A percentile compares a stretch with the other conserved stretches of the same genome.
phyloP scores from a whole-genome alignment of 345 rosid genomes.

The Isatis tinctoria region DNA sequence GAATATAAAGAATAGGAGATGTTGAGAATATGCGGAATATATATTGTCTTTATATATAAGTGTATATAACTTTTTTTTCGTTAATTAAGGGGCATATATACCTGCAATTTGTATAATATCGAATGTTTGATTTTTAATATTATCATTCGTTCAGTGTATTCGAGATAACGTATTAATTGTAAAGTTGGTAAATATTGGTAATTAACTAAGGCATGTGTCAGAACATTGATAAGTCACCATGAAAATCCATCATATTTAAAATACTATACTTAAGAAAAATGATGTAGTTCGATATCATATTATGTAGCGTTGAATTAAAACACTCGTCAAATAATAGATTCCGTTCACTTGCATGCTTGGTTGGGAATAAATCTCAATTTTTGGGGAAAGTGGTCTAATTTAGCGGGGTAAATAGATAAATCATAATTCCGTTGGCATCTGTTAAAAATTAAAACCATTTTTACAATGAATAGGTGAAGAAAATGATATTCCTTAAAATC shows the following conservation, averaged over 20 bases:
- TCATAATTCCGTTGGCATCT: neutral
- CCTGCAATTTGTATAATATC: too few species aligned
- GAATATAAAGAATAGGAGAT: constrained; percentile 4
- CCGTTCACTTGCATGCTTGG: constrained; percentile 10
- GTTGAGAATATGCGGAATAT: neutral
- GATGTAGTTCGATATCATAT: neutral
- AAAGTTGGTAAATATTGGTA: constrained; percentile 6
- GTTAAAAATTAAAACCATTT: neutral
- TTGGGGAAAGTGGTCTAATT: neutral
- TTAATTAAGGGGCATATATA: too few species aligned
- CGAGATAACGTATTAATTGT: neutral
- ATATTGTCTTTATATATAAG: neutral
- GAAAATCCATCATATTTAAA: neutral
- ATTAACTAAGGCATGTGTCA: constrained; percentile 15
- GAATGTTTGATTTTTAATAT: neutral
- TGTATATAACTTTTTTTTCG: too few species aligned
- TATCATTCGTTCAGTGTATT: neutral
- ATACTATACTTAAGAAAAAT: neutral
- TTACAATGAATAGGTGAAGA: neutral
- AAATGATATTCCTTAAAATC: neutral
- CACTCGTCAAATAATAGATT: constrained; percentile 8
- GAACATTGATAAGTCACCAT: constrained; percentile 1
- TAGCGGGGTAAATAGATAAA: neutral
- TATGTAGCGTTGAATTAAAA: neutral
- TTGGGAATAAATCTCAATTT: neutral